phyloP scores from a whole-genome alignment of 148 eudicot species.

The Silene latifolia region DNA sequence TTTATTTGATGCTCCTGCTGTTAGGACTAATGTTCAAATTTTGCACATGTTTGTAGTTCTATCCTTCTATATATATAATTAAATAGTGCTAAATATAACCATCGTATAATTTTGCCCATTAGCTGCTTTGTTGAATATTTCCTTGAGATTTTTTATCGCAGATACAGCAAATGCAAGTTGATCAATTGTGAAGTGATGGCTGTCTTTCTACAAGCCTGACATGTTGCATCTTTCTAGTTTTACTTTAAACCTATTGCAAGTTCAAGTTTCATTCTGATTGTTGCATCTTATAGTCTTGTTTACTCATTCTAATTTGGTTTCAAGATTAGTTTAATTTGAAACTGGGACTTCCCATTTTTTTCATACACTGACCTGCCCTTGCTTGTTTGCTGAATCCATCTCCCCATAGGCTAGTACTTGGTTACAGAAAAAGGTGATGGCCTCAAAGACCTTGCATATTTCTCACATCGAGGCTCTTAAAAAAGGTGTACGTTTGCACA shows the following conservation, averaged over 20 bases:
- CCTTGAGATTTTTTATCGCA: not conserved
- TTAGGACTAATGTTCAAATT: not conserved
- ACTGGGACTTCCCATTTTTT: too few species aligned
- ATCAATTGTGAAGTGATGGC: not conserved
- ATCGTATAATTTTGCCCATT: not conserved
- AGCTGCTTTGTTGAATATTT: not conserved
- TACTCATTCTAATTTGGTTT: too few species aligned
- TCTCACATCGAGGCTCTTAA: too few species aligned
- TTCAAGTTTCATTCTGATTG: slow-evolving; percentile 9
- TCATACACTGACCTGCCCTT: too few species aligned
- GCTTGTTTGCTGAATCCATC: too few species aligned
- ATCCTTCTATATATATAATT: not conserved
- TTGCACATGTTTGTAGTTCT: not conserved
- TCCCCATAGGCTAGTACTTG: too few species aligned
- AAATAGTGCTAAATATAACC: not conserved
- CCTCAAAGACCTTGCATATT: too few species aligned
- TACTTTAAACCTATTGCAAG: not conserved
- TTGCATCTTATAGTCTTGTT: too few species aligned
- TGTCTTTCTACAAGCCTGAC: not conserved
- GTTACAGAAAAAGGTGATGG: too few species aligned
- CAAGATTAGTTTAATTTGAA: too few species aligned
- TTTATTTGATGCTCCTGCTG: slow-evolving; percentile 9
- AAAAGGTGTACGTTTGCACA: too few species aligned
- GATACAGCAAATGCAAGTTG: not conserved
- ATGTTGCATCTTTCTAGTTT: not conserved